These are phyloP conservation scores for Elongisporangium undulatum DNA, from an alignment of 352 stramenopile species.

Conservation along the genomic window DNA sequence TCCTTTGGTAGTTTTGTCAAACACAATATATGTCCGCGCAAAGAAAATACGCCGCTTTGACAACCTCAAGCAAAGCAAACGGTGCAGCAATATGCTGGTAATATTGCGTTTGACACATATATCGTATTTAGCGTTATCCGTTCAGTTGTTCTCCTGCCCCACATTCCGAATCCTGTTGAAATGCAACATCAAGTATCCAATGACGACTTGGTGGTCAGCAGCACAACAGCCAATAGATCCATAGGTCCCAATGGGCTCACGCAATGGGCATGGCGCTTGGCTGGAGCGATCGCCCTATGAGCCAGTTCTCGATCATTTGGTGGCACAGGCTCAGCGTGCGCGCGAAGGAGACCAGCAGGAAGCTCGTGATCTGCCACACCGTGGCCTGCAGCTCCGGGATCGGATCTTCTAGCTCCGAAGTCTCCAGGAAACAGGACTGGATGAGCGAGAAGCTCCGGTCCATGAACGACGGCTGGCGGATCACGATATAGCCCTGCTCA, in stretches of 20 bases:
- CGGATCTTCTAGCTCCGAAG: not conserved
- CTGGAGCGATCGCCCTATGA: not conserved
- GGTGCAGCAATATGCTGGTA: not conserved
- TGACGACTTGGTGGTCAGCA: not conserved
- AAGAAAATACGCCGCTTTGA: not conserved
- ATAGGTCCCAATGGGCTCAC: not conserved
- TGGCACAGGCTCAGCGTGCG: slow-evolving; percentile 32
- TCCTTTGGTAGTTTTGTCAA: not conserved
- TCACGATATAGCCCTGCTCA: slow-evolving; percentile 52
- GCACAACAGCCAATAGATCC: not conserved
- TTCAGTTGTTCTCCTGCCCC: not conserved
- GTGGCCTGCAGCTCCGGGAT: slow-evolving; percentile 18
- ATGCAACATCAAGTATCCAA: too few species aligned
- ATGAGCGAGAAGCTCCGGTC: slow-evolving; percentile 29
- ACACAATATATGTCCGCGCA: not conserved
- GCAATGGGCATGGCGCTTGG: not conserved
- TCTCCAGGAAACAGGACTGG: slow-evolving; percentile 53
- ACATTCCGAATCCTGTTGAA: too few species aligned
- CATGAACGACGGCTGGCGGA: slow-evolving; percentile 29
- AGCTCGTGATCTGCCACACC: slow-evolving; percentile 25
- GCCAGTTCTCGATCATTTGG: slow-evolving; percentile 48
- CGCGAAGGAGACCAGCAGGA: slow-evolving; percentile 28
- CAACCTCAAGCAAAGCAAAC: not conserved
- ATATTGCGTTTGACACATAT: not conserved
- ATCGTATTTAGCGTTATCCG: not conserved